These are phyloP conservation scores for Jamesozyma lodderae DNA, from an alignment of 805 yeast species.

Conservation along the genomic window DNA sequence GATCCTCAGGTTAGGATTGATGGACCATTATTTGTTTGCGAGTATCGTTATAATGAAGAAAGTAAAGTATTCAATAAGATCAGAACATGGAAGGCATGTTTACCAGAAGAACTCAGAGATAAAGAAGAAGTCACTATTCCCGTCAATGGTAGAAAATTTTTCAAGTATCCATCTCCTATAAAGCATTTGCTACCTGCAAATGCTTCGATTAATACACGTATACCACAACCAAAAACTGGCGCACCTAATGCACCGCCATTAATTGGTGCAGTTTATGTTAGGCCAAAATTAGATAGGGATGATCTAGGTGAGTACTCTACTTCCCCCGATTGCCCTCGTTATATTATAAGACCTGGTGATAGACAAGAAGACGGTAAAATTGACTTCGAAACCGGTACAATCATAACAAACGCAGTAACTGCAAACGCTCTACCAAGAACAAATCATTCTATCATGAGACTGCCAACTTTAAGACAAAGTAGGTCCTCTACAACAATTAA, in stretches of 20 bases:
- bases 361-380: constrained; percentile 30
- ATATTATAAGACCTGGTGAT: constrained; percentile 37
- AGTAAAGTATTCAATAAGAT: constrained; percentile 89
- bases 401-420: constrained; percentile 16
- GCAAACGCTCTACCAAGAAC: constrained; percentile 19
- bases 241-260: constrained; percentile 85
- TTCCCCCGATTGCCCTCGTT: constrained; percentile 38
- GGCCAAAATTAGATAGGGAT: constrained; percentile 68
- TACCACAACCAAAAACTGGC: constrained; percentile 77
- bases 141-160: constrained; percentile 54
- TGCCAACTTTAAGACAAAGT: constrained; percentile 12
- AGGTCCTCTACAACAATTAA: constrained; percentile 1
- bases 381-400: constrained; percentile 28
- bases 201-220: constrained; percentile 64
- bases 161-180: constrained; percentile 78
- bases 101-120: constrained; percentile 92
- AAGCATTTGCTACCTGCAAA: constrained; percentile 65
- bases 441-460: constrained; percentile 13
- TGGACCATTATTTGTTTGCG: constrained; percentile 87
- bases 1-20: constrained; percentile 77
- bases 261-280: constrained; percentile 79
- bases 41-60: constrained; percentile 83
- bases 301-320: constrained; percentile 70
- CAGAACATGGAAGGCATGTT: constrained; percentile 96
- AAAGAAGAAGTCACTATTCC: constrained; percentile 72